Evolutionary conservation across 257 asterid genomes (phyloP).

Genomic region (Echites panduratus): DNA sequence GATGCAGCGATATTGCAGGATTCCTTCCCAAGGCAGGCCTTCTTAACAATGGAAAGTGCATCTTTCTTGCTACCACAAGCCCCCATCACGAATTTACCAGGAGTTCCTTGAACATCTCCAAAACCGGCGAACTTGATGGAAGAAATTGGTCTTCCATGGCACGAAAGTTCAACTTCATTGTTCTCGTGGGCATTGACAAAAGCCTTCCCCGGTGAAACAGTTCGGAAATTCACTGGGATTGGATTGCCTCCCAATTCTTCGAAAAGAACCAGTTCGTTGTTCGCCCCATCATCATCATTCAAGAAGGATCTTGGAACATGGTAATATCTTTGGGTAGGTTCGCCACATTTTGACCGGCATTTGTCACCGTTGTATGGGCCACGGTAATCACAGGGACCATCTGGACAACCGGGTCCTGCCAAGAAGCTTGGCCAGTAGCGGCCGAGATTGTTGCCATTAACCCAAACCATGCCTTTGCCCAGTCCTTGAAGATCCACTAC

Average conservation of each 20-base stretch:
- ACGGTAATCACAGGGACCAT: conserved; percentile 65
- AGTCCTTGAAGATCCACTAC: conserved; percentile 52
- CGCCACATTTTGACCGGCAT: conserved; percentile 48
- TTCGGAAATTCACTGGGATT: conserved; percentile 32
- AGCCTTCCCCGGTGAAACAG: conserved; percentile 28
- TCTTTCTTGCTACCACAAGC: conserved; percentile 26
- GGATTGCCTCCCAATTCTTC: conserved; percentile 71
- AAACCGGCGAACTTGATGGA: conserved; percentile 42
- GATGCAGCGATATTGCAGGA: conserved; percentile 34
- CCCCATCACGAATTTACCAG: conserved; percentile 44
- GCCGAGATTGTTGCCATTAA: conserved; percentile 59
- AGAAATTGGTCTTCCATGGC: conserved; percentile 37
- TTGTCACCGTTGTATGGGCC: conserved; percentile 40
- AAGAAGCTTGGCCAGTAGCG: conserved; percentile 68
- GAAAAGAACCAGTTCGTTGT: conserved; percentile 41
- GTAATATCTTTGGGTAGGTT: conserved; percentile 70
- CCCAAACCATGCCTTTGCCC: conserved; percentile 73
- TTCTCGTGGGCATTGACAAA: conserved; percentile 42
- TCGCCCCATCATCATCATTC: conserved; percentile 22
- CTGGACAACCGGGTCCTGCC: conserved; percentile 37
- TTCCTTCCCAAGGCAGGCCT: conserved; percentile 47
- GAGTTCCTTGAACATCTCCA: conserved; percentile 41
- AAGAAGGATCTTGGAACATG: conserved; percentile 61
- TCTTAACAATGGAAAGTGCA: conserved; percentile 23
- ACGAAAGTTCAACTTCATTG: conserved; percentile 32